Percentiles rank a stretch among this genome's conserved stretches.
Evolutionary conservation across 352 stramenopile species (phyloP).

Genomic region (Pythium brassicae): DNA sequence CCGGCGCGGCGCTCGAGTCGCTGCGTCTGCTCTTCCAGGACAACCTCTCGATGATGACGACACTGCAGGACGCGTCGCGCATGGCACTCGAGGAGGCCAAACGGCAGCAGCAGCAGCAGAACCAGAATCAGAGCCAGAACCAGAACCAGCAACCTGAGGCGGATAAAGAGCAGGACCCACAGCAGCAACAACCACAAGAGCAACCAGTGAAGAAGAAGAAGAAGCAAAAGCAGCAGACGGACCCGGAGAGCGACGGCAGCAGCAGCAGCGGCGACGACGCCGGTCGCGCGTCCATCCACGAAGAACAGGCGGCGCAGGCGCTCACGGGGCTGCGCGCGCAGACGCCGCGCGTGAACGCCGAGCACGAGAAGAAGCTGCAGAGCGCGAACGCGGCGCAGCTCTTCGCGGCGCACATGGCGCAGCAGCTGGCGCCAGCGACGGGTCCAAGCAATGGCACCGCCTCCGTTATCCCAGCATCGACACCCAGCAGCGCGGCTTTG

Average conservation of each 20-base stretch:
- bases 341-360: constrained; percentile 9
- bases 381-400: constrained; percentile 9
- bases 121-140: constrained; percentile 2
- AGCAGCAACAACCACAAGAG: no score
- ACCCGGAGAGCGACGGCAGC: constrained; percentile 13
- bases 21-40: constrained; percentile 39
- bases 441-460: not conserved
- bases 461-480: not conserved
- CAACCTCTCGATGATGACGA: constrained; percentile 28
- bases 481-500: not conserved
- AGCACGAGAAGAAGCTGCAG: constrained; percentile 15
- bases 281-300: constrained; percentile 33
- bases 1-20: constrained; percentile 25
- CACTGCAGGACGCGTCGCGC: constrained; percentile 37
- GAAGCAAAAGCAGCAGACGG: not conserved
- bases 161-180: not conserved
- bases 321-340: constrained; percentile 59
- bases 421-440: constrained; percentile 3
- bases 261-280: constrained; percentile 2
- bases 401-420: constrained; percentile 5
- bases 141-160: not conserved
- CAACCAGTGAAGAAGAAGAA: no score
- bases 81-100: constrained; percentile 14
- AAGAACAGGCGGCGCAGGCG: constrained; percentile 64
- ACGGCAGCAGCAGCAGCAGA: not conserved